Evolutionary conservation across 225 moss, liverwort and hornwort genomes (phyloP), one percentile per base, ranked within the genome.

Genomic region (Pseudisothecium myosuroides): DNA sequence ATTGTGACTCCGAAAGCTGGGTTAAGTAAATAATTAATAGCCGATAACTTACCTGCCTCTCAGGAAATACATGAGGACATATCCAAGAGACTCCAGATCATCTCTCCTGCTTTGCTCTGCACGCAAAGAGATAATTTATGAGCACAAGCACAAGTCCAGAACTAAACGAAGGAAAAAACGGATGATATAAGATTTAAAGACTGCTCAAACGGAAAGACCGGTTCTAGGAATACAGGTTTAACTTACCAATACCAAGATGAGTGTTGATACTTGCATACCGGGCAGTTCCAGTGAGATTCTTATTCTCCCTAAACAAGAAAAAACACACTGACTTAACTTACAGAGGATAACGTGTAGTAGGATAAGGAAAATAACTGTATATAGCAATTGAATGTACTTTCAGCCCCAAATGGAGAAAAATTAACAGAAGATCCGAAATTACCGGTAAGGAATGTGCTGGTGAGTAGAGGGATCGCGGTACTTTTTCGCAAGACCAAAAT

Each of bases 261-360:
- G 90, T 90, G 84, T 93, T 94, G 88, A 94, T 82, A 86, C 94
- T 94, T 24, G 93, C 94, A 84, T 93, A 94, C 68, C 92, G 90
- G 12, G 93, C 92, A 83, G 93, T 94, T 83, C 94, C 93, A 87
- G 98, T 98, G 87, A 98, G 92, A 77, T 97, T 98, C 90, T 98
- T 98, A 82, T 96, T 94, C 89, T 98, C 98, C 92, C 98, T 98
- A 32, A 84, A 60, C 45, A 83, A 86, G 43, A n/a, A 69, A 67
- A 81, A 80, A 26, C 14, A 78, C 67, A 50, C 19, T 28, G 8
- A 36, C 82, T 61, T 82, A 75, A 61, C 55, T 76, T 43, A 50
- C 72, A 64, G 54, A 64, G 31, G 41, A 19, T 43, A 64, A 59
- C 26, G 39, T 13, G 36, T 15, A 45, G 45, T 31, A 72, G 32